Conservation (phyloP, 1,284 basidiomycete species). For the Moesziomyces globuligerus region DNA sequence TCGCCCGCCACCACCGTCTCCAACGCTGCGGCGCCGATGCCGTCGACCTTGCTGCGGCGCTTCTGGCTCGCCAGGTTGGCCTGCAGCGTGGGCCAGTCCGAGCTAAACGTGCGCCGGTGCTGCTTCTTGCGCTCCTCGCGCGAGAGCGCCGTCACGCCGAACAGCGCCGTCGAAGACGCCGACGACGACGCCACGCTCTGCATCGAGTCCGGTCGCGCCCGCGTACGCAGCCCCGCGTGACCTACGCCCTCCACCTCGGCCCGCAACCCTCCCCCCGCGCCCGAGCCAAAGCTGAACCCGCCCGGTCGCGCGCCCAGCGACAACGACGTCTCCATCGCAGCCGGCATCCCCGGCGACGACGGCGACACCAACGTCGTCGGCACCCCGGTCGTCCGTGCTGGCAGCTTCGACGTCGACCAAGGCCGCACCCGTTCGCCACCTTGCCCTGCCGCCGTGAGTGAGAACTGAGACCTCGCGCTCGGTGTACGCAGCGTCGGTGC, state of each 20-base stretch:
- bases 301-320: constrained; percentile 22
- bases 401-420: constrained; percentile 7
- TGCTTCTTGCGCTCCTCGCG: constrained; percentile 49
- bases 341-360: constrained; percentile 7
- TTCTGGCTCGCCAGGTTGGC: constrained; percentile 27
- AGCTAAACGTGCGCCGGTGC: constrained; percentile 48
- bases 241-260: constrained; percentile 7
- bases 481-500: constrained; percentile 24
- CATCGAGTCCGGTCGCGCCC: constrained; percentile 37
- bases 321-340: constrained; percentile 28
- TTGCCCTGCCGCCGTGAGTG: background rate
- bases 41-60: constrained; percentile 25
- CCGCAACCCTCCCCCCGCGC: too few species aligned
- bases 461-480: constrained; percentile 7
- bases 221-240: constrained; percentile 2
- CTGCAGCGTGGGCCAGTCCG: constrained; percentile 46
- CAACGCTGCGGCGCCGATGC: too few species aligned
- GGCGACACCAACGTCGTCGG: constrained; percentile 12
- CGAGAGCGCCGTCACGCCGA: constrained; percentile 39
- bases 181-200: constrained; percentile 25
- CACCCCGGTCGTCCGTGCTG: constrained; percentile 1
- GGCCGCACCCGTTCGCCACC: constrained; percentile 7
- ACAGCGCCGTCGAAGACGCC: constrained; percentile 29
- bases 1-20: too few species aligned
- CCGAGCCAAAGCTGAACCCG: constrained; percentile 29